These are phyloP conservation scores for Pinus taeda DNA, from an alignment of 75 land plant genomes.

Conservation along the genomic window DNA sequence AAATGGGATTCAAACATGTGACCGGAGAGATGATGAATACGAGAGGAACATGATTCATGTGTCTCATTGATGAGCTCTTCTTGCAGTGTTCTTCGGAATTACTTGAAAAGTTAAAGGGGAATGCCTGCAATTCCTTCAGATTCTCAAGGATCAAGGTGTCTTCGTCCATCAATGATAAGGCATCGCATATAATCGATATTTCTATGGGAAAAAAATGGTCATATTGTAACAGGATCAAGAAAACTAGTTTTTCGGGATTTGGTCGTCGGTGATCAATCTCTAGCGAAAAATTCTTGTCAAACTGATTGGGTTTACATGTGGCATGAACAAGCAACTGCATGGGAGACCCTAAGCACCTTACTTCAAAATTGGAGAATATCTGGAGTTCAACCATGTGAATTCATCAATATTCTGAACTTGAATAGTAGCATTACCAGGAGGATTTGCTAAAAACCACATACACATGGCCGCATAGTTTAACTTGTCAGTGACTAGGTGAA, in stretches of 20 bases:
- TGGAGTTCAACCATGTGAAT: conserved; percentile 68
- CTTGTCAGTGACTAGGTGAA: conserved; percentile 72
- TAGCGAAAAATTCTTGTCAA: too few species aligned
- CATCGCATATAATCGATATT: too few species aligned
- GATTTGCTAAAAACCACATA: conserved; percentile 77
- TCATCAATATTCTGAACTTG: conserved; percentile 69
- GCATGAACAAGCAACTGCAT: too few species aligned
- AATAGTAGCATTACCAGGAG: conserved; percentile 61
- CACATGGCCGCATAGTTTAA: conserved; percentile 76
- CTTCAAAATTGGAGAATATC: conserved; percentile 64
- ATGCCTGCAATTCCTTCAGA: neutral
- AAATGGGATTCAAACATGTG: neutral
- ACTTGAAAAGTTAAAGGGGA: neutral
- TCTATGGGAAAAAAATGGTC: too few species aligned
- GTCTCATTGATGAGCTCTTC: neutral
- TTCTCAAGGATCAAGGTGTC: neutral
- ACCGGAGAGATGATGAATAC: neutral
- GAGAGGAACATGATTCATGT: neutral
- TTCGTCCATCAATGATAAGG: neutral
- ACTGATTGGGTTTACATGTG: too few species aligned
- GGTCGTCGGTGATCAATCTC: too few species aligned
- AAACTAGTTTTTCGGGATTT: too few species aligned
- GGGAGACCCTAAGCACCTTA: conserved; percentile 9
- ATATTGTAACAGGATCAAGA: too few species aligned
- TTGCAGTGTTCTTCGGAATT: neutral